Evolutionary conservation across 768 basidiomycete genomes (phyloP), one percentile per base, ranked within the genome.

Genomic region (Podaxis mareebaensis): DNA sequence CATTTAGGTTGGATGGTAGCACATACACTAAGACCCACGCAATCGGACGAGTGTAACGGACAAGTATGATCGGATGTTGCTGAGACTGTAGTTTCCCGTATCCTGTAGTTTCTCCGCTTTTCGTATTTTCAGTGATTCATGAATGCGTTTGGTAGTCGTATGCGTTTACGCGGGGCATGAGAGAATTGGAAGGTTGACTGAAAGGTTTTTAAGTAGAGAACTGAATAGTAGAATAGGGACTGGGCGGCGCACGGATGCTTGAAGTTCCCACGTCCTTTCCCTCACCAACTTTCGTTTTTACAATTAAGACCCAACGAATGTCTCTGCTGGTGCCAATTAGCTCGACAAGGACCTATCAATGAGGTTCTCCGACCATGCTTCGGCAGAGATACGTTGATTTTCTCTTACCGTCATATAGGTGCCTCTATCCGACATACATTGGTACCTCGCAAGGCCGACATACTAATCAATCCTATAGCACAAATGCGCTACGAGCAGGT

Each of bases 221-320:
- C 28, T 30, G 46, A 48, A 17, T 24, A 6, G 24, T 49, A 7
- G 33, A 49, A 36, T 59, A 36, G 33, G 52, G 22, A 60, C 39
- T 11, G 36, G 33, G 58, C 38, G 38, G 33, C 49, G 58, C 48
- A 60, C 20, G 58, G 26, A 60, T 33, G 38, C n/a, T n/a, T 3
- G 10, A 49, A 36, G 48, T 60, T 60, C 58, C 58, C 58, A 60
- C 58, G 58, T 60, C 38, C 11, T 17, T 11, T 26, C 26, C 28
- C 51, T 11, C 20, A 36, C n/a, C 13, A 24, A 38, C 33, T 39
- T 22, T 36, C 11, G 33, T 28, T 28, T 28, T 36, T 28, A 20
- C 33, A 15, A 30, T 13, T 13, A 8, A 39, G 24, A 12, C 49
- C 20, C 8, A 10, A 22, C 3, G 6, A 51, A 51, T 51, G 49